A percentile compares a stretch with the other conserved stretches of the same genome.
Evolutionary conservation across 1,139 yeast species (phyloP).

Genomic region (Scheffersomyces stambukii): DNA sequence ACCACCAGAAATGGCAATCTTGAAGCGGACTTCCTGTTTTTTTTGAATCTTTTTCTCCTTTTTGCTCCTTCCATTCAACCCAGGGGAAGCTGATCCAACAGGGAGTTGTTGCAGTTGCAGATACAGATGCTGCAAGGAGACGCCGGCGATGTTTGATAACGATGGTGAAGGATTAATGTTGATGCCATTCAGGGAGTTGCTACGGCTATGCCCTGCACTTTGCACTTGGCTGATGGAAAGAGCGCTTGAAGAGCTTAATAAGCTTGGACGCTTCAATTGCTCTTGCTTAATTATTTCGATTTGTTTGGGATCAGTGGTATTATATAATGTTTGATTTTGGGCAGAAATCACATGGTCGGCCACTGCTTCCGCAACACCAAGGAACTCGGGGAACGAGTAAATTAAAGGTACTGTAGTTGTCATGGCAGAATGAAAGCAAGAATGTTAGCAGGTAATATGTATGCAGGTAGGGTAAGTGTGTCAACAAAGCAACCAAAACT

Average conservation of each 20-base stretch:
- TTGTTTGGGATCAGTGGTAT: conserved; percentile 38
- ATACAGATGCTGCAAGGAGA: too few species aligned
- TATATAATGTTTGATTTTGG: conserved; percentile 66
- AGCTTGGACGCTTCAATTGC: conserved; percentile 16
- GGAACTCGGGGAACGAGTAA: conserved; percentile 83
- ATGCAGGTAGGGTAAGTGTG: not conserved
- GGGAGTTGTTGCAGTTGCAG: too few species aligned
- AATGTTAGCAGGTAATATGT: not conserved
- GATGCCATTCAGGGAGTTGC: conserved; percentile 10
- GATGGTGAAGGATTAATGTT: conserved; percentile 2
- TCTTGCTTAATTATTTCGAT: conserved; percentile 26
- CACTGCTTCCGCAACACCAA: conserved; percentile 91
- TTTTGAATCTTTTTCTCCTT: conserved; percentile 42
- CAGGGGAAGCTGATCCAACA: conserved; percentile 6
- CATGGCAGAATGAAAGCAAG: conserved; percentile 37
- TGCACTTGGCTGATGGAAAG: not conserved
- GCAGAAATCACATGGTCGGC: conserved; percentile 83
- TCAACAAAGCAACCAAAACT: too few species aligned
- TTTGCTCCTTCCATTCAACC: conserved; percentile 9
- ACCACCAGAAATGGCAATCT: conserved; percentile 91
- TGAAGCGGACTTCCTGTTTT: conserved; percentile 63
- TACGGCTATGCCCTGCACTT: conserved; percentile 8
- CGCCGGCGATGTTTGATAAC: conserved; percentile 2
- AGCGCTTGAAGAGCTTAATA: conserved; percentile 7
- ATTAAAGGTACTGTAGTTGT: conserved; percentile 91